Evolutionary conservation across 352 stramenopile genomes (phyloP), one percentile per base, ranked within the genome.

Genomic region (Globisporangium uncinulatum): DNA sequence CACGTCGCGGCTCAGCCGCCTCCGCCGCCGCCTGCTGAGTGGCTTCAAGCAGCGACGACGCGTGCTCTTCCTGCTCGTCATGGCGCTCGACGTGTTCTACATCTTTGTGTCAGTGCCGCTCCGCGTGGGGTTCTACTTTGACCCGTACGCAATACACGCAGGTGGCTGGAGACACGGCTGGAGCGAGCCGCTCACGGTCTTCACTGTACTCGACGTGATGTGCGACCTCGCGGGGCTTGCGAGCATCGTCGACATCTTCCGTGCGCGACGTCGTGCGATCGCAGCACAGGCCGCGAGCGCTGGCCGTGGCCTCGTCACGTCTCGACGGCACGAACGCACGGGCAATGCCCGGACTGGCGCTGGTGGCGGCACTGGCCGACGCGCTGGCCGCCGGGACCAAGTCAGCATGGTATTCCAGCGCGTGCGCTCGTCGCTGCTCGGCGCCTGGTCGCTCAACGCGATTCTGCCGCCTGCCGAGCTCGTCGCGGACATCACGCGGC

Each of bases 371-470:
- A 20, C 39, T 20, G 39, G 39, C 6, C 39, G 39, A 6, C 39
- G 39, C 13, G 39, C 39, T 6, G 39, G 39, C 14, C 24, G 46
- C 4, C 34, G 3, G 10, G 47, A 48, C 0, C 58, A 50, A 61
- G 47, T 56, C 29, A 17, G 50, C n/a, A 43, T 61, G 7, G 39
- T 76, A 0, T 20, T 79, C 6, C 52, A 47, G 43, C 57, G 54
- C 43, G 62, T 72, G 62, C 62, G 57, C 17, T 74, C 59, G 50
- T 81, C 66, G 15, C 60, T 80, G 51, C 41, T 67, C 4, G 64
- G 75, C 2, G 62, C 70, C 4, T 90, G 79, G 76, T 87, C 76
- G 11, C 62, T 89, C n/a, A 87, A 87, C 59, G 83, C 76, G 17
- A 71, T 89, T 51, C 47, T 87, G 6, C 76, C 79, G 20, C 52